Conservation (phyloP, 768 basidiomycete species). For the Roridomyces roridus region DNA sequence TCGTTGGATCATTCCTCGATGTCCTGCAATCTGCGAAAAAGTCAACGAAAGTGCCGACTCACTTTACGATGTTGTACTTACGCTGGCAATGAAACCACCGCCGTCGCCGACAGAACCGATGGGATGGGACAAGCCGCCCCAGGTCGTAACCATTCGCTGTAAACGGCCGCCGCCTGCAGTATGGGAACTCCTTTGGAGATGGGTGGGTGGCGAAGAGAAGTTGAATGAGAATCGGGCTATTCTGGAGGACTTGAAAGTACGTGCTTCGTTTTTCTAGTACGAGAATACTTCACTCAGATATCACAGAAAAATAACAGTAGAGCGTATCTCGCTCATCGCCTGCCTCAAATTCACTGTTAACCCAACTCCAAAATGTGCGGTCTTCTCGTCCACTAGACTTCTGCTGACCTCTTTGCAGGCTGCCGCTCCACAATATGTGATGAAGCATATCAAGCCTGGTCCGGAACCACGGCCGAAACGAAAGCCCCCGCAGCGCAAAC, state of each 20-base stretch:
- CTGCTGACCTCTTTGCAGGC: slow-evolving; percentile 38
- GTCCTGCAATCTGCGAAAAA: slow-evolving; percentile 55
- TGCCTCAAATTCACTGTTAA: slow-evolving; percentile 59
- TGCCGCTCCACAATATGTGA: slow-evolving; percentile 51
- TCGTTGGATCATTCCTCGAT: slow-evolving; percentile 74
- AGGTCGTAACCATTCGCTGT: slow-evolving; percentile 54
- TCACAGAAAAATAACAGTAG: slow-evolving; percentile 49
- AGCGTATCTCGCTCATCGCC: slow-evolving; percentile 60
- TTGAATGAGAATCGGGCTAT: slow-evolving; percentile 54
- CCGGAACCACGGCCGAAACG: slow-evolving; percentile 38
- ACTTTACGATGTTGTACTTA: slow-evolving; percentile 44
- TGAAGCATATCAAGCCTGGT: slow-evolving; percentile 65
- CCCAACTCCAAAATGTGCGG: slow-evolving; percentile 65
- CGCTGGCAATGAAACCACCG: slow-evolving; percentile 41
- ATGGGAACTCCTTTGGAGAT: slow-evolving; percentile 65
- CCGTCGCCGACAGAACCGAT: slow-evolving; percentile 17
- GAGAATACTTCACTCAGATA: slow-evolving; percentile 1
- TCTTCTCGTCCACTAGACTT: neutral
- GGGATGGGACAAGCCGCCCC: slow-evolving; percentile 23
- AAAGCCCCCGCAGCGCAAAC: slow-evolving; percentile 35
- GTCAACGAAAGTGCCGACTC: slow-evolving; percentile 26
- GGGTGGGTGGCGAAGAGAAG: slow-evolving; percentile 64
- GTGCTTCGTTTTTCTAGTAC: neutral
- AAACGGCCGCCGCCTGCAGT: slow-evolving; percentile 53
- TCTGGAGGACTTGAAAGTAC: slow-evolving; percentile 49